Percentiles rank a stretch among this genome's conserved stretches.
These are phyloP conservation scores for Schizosaccharomyces cryophilus DNA, from an alignment of 805 yeast species.

Conservation along the genomic window DNA sequence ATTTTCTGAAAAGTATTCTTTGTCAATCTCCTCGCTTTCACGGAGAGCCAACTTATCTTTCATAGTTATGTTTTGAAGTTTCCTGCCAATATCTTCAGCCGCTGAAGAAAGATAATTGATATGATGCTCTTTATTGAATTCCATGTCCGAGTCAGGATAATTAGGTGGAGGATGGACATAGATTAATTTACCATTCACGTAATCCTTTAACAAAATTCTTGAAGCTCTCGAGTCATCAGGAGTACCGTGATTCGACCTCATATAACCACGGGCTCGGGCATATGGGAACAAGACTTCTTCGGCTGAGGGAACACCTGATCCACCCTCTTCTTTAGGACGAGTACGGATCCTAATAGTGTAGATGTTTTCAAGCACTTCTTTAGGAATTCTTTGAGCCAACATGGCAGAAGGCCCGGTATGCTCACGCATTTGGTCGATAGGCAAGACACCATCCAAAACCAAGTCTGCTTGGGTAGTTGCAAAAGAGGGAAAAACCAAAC, in stretches of 20 bases:
- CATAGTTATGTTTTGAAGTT: neutral
- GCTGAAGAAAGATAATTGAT: conserved; percentile 17
- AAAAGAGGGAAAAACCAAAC: conserved; percentile 92
- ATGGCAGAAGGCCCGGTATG: conserved; percentile 68
- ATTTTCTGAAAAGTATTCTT: neutral
- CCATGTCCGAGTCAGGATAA: conserved; percentile 32
- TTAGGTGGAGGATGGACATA: conserved; percentile 77
- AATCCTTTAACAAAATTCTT: conserved; percentile 76
- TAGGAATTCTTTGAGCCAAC: conserved; percentile 73
- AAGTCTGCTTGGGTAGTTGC: conserved; percentile 90
- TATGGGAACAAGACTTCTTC: conserved; percentile 74
- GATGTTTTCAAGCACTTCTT: conserved; percentile 63
- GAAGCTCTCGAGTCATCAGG: conserved; percentile 94
- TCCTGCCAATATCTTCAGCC: neutral
- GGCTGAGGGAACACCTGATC: conserved; percentile 65
- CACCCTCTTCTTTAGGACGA: conserved; percentile 61
- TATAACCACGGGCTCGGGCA: conserved; percentile 89
- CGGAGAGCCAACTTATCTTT: neutral
- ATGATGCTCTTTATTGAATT: conserved; percentile 59
- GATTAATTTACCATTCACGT: conserved; percentile 71
- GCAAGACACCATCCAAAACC: conserved; percentile 95
- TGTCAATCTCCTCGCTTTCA: neutral
- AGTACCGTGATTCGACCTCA: conserved; percentile 83
- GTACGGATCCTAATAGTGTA: conserved; percentile 79
- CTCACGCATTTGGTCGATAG: conserved; percentile 90